Evolutionary conservation across 805 yeast genomes (phyloP).

Genomic region (Candida railenensis): DNA sequence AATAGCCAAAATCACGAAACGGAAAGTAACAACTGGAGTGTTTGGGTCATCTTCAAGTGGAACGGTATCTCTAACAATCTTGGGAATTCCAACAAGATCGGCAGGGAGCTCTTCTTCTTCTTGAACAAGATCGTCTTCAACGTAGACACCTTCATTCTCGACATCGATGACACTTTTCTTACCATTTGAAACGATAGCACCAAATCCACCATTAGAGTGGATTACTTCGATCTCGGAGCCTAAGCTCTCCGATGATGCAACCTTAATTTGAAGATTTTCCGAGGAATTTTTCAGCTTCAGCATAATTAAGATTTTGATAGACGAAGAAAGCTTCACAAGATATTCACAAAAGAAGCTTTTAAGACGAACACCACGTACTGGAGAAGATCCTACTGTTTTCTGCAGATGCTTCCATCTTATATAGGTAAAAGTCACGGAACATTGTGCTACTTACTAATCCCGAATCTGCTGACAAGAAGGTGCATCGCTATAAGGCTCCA

Average conservation of each 20-base stretch:
- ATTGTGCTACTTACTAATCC: too few species aligned
- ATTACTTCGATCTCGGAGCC: background rate
- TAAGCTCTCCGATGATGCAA: background rate
- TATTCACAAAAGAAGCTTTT: background rate
- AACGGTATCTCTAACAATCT: constrained; percentile 33
- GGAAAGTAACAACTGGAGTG: constrained; percentile 37
- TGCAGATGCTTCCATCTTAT: too few species aligned
- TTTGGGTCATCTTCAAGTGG: constrained; percentile 39
- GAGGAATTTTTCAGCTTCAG: background rate
- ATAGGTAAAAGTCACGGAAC: too few species aligned
- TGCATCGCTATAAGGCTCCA: too few species aligned
- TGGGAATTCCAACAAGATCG: constrained; percentile 29
- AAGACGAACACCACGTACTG: too few species aligned
- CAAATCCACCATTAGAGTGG: background rate
- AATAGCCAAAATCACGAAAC: constrained; percentile 32
- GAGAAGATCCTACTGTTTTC: too few species aligned
- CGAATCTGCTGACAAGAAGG: too few species aligned
- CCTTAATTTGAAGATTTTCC: background rate
- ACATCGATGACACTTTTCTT: background rate
- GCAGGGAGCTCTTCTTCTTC: constrained; percentile 8
- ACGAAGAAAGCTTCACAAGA: background rate
- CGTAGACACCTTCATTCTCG: constrained; percentile 1
- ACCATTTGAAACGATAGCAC: constrained; percentile 1
- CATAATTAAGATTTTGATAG: too few species aligned
- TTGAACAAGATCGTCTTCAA: background rate